Conservation (phyloP, 139 green algal species). For the Chlorella sp. region DNA sequence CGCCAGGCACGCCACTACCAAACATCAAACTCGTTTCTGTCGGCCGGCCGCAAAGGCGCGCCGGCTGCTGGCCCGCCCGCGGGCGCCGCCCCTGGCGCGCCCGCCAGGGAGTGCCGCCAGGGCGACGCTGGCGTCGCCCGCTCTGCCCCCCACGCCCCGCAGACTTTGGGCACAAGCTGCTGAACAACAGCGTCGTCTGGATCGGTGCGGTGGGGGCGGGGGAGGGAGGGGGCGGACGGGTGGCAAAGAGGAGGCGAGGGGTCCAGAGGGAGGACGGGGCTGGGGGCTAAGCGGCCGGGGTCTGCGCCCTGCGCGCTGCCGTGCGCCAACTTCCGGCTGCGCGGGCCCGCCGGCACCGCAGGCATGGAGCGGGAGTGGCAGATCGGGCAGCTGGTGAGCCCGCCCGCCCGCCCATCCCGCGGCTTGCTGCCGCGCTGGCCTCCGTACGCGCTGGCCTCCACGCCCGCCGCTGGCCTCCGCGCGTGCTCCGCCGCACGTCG, state of each 20-base stretch:
- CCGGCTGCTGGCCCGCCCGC: background rate
- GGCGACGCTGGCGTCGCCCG: background rate
- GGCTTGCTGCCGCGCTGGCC: background rate
- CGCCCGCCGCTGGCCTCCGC: background rate
- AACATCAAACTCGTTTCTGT: background rate
- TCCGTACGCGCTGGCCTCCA: background rate
- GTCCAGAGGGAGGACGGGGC: constrained; percentile 13
- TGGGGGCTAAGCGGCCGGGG: background rate
- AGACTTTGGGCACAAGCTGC: constrained; percentile 34
- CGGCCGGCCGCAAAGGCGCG: background rate
- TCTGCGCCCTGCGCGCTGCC: background rate
- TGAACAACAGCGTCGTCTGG: constrained; percentile 28
- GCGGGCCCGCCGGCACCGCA: no score
- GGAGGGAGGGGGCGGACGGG: background rate
- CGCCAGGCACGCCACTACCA: background rate
- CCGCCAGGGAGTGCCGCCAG: no score
- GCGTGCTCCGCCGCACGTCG: background rate
- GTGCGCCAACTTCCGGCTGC: background rate
- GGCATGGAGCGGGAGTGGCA: no score
- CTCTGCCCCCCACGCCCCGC: background rate
- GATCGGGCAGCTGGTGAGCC: background rate
- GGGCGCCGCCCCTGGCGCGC: background rate
- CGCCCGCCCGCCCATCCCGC: background rate
- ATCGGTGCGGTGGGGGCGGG: constrained; percentile 35
- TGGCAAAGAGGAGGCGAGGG: background rate